Conservation (phyloP, 768 basidiomycete genomes). For the Leccinellum albellum region DNA sequence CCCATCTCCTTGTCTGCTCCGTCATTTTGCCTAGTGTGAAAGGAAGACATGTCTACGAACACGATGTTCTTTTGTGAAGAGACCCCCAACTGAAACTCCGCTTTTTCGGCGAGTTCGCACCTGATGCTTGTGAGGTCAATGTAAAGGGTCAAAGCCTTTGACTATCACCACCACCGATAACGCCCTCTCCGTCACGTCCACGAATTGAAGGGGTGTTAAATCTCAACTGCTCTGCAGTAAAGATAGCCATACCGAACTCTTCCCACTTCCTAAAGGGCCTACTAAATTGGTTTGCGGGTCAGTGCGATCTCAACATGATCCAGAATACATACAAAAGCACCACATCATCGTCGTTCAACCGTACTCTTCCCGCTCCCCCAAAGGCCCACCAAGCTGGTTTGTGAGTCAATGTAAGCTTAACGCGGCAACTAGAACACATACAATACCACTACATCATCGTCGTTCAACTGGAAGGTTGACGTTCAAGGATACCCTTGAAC, state of each 20-base stretch:
- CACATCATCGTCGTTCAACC: too few species aligned
- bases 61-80: constrained; percentile 6
- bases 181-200: background rate
- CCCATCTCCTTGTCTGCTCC: background rate
- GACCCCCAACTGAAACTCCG: background rate
- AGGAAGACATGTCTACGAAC: constrained; percentile 23
- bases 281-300: constrained; percentile 12
- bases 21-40: background rate
- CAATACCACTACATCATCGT: background rate
- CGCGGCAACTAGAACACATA: too few species aligned
- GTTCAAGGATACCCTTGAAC: background rate
- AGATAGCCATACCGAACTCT: constrained; percentile 13
- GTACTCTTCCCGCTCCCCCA: too few species aligned
- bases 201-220: constrained; percentile 5
- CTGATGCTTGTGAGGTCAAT: constrained; percentile 5
- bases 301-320: background rate
- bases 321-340: too few species aligned
- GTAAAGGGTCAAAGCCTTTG: background rate
- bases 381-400: too few species aligned
- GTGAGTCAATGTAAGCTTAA: too few species aligned
- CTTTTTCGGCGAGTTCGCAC: constrained; percentile 2
- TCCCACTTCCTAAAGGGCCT: constrained; percentile 18
- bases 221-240: background rate
- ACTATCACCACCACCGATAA: background rate
- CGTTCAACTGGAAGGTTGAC: background rate